A percentile compares a stretch with the other conserved stretches of the same genome.
phyloP scores from a whole-genome alignment of 352 stramenopile genomes.

The Halophytophthora batemanensis region DNA sequence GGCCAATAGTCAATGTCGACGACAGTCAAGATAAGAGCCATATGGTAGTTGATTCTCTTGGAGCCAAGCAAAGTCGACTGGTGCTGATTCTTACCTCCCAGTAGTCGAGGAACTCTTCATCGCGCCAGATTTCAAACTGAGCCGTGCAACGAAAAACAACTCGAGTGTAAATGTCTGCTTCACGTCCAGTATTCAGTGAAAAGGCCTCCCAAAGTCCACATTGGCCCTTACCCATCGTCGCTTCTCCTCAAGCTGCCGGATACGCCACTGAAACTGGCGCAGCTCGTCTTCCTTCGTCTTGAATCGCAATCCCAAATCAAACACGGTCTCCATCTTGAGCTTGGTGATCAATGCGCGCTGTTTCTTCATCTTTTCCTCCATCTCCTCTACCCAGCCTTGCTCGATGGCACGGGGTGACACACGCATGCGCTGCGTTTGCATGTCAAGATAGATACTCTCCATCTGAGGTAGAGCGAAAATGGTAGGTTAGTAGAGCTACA shows the following conservation, averaged over 20 bases:
- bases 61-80: not conserved
- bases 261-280: constrained; percentile 26
- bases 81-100: constrained; percentile 50
- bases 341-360: constrained; percentile 59
- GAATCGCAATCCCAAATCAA: constrained; percentile 51
- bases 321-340: constrained; percentile 57
- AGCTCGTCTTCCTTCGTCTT: constrained; percentile 54
- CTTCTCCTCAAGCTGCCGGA: constrained; percentile 43
- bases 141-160: not conserved
- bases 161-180: not conserved
- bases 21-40: no score
- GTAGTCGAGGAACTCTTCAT: constrained; percentile 80
- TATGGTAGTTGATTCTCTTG: no score
- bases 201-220: not conserved
- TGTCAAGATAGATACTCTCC: constrained; percentile 80
- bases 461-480: constrained; percentile 30
- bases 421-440: constrained; percentile 69
- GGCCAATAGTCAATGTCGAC: no score
- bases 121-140: constrained; percentile 67
- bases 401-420: constrained; percentile 76
- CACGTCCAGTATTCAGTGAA: not conserved
- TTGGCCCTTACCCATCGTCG: constrained; percentile 34
- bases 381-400: constrained; percentile 80
- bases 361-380: constrained; percentile 68
- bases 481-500: constrained; percentile 4